phyloP scores from a whole-genome alignment of 2,329 filamentous ascomycete genomes.

The Sporothrix euskadiensis region DNA sequence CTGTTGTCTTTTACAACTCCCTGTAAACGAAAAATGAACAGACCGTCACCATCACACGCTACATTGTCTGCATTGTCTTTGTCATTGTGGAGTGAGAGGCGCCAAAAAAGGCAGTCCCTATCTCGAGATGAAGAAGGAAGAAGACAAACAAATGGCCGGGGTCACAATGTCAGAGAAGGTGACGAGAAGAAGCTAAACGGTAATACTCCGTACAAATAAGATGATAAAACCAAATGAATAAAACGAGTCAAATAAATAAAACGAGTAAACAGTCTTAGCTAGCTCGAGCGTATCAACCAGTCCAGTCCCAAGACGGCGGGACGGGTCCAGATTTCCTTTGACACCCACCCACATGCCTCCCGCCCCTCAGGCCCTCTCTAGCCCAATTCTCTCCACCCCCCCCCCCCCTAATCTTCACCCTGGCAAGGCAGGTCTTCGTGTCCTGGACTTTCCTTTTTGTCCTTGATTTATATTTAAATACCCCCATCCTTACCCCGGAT shows the following conservation, averaged over 20 bases:
- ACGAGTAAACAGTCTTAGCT: no score
- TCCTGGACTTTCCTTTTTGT: not conserved
- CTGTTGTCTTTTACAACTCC: not conserved
- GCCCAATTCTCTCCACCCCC: not conserved
- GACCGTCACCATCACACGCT: not conserved
- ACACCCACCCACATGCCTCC: not conserved
- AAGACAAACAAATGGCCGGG: not conserved
- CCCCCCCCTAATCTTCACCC: not conserved
- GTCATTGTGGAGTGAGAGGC: not conserved
- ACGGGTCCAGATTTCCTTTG: slow-evolving; percentile 9
- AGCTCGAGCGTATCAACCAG: no score
- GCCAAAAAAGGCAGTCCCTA: not conserved
- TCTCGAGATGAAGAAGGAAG: not conserved
- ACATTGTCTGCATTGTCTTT: not conserved
- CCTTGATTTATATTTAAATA: slow-evolving; percentile 8
- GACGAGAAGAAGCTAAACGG: not conserved
- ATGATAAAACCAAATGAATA: not conserved
- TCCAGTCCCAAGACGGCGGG: slow-evolving; percentile 1
- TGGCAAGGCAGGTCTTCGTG: no score
- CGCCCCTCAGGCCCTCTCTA: not conserved
- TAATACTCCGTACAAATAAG: not conserved
- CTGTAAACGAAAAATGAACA: not conserved
- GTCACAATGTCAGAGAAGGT: not conserved
- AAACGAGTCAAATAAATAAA: no score
- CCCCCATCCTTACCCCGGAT: not conserved